Conservation (phyloP, 2,329 filamentous ascomycete species). For the Ustilaginoidea virens region DNA sequence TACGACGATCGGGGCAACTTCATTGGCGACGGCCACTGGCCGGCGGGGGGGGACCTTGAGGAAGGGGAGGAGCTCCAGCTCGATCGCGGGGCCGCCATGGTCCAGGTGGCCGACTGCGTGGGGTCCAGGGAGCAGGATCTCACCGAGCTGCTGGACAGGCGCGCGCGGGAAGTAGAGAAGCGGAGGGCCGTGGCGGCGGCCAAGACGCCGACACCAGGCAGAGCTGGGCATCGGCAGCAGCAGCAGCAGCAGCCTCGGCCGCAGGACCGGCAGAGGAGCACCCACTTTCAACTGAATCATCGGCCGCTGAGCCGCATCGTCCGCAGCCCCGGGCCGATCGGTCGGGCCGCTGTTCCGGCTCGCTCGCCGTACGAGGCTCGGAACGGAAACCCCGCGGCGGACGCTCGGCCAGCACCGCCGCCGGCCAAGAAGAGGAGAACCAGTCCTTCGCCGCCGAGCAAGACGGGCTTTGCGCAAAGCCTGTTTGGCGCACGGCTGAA, state of each 20-base stretch:
- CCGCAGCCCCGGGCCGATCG: constrained; percentile 14
- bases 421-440: constrained; percentile 14
- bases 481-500: constrained; percentile 20
- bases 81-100: constrained; percentile 58
- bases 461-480: constrained; percentile 17
- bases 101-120: constrained; percentile 67
- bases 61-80: constrained; percentile 73
- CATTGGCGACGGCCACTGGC: constrained; percentile 75
- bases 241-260: constrained; percentile 14
- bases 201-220: constrained; percentile 13
- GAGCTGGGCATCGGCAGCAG: constrained; percentile 3
- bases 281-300: constrained; percentile 23
- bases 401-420: constrained; percentile 7
- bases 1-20: constrained; percentile 70
- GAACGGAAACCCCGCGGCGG: constrained; percentile 6
- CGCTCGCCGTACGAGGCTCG: constrained; percentile 20
- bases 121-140: constrained; percentile 64
- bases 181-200: constrained; percentile 28
- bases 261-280: constrained; percentile 10
- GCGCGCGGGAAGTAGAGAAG: constrained; percentile 38
- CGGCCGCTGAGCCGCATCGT: constrained; percentile 26
- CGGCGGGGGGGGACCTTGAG: constrained; percentile 47
- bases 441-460: constrained; percentile 17
- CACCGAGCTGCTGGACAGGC: constrained; percentile 57
- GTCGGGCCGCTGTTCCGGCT: constrained; percentile 16